Conservation (phyloP, 2,329 filamentous ascomycete species). For the Fusarium clavum region DNA sequence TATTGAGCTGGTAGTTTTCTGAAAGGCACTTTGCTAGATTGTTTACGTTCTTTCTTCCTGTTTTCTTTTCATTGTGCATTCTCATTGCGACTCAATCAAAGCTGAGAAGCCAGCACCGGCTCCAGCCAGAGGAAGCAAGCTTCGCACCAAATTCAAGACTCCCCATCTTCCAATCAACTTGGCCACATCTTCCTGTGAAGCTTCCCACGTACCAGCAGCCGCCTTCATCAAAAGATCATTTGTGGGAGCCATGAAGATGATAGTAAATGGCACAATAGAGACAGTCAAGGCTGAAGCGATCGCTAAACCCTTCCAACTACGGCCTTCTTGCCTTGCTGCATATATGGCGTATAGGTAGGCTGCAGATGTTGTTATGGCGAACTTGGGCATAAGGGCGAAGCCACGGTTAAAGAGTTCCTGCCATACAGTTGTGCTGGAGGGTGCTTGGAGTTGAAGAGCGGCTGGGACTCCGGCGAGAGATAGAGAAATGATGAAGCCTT, state of each 20-base stretch:
- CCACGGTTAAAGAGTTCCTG: conserved; percentile 53
- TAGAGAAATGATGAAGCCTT: conserved; percentile 53
- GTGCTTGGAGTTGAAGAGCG: conserved; percentile 40
- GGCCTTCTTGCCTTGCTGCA: conserved; percentile 42
- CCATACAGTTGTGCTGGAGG: conserved; percentile 53
- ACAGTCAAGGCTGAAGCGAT: conserved; percentile 51
- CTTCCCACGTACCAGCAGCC: conserved; percentile 34
- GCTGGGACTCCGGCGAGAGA: conserved; percentile 53
- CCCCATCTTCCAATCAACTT: conserved; percentile 42
- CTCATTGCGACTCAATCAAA: conserved; percentile 35
- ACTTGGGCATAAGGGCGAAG: conserved; percentile 52
- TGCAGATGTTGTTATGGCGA: conserved; percentile 49
- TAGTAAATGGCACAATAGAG: conserved; percentile 56
- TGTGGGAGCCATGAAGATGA: conserved; percentile 52
- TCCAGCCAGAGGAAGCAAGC: conserved; percentile 49
- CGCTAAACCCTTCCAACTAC: conserved; percentile 51
- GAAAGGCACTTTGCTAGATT: too few relatives aligned
- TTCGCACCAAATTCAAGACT: conserved; percentile 48
- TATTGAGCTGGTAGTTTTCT: not conserved
- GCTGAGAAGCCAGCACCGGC: conserved; percentile 42
- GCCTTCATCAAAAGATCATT: conserved; percentile 50
- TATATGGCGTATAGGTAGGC: conserved; percentile 55
- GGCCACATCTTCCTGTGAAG: conserved; percentile 40
- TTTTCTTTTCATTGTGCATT: not conserved
- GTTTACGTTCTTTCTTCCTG: not conserved